Percentiles rank a stretch among this genome's conserved stretches.
Conservation (phyloP, 2,329 filamentous ascomycete species). For the Pyrenochaeta sp. region DNA sequence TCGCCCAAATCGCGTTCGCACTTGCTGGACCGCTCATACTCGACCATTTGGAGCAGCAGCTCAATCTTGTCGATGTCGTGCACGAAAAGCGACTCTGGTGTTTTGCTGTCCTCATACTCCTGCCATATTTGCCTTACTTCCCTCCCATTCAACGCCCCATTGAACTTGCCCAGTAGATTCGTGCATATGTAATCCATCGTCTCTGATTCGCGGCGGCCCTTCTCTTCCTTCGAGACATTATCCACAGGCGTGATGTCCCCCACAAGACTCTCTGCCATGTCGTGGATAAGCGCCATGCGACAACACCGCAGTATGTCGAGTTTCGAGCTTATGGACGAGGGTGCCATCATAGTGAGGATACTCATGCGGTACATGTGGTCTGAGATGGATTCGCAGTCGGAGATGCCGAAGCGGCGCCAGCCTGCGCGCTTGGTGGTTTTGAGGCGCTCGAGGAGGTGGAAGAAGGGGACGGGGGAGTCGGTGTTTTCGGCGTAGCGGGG, state of each 20-base stretch:
- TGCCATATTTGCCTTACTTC: conserved; percentile 86
- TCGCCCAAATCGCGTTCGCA: conserved; percentile 80
- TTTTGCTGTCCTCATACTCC: conserved; percentile 91
- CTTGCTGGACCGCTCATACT: conserved; percentile 82
- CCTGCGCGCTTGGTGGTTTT: conserved; percentile 98
- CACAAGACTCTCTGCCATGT: conserved; percentile 95
- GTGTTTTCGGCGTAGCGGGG: conserved; percentile 67
- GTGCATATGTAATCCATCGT: conserved; percentile 92
- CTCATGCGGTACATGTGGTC: conserved; percentile 99
- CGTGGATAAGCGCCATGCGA: conserved; percentile 94
- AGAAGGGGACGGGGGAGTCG: conserved; percentile 84
- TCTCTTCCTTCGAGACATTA: conserved; percentile 83
- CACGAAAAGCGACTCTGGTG: conserved; percentile 85
- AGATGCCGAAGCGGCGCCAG: conserved; percentile 88
- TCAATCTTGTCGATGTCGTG: conserved; percentile 99
- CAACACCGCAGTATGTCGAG: conserved; percentile 86
- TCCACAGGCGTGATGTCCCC: conserved; percentile 97
- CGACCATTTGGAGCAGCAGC: conserved; percentile 91
- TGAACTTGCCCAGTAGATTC: conserved; percentile 75
- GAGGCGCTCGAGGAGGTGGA: conserved; percentile 90
- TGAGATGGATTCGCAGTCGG: conserved; percentile 82
- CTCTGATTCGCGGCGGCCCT: conserved; percentile 82
- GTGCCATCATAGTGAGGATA: conserved; percentile 91
- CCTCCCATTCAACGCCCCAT: conserved; percentile 72
- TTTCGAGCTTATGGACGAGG: conserved; percentile 72